phyloP scores from a whole-genome alignment of 441 rosid species.

The Dalechampia spathulata region DNA sequence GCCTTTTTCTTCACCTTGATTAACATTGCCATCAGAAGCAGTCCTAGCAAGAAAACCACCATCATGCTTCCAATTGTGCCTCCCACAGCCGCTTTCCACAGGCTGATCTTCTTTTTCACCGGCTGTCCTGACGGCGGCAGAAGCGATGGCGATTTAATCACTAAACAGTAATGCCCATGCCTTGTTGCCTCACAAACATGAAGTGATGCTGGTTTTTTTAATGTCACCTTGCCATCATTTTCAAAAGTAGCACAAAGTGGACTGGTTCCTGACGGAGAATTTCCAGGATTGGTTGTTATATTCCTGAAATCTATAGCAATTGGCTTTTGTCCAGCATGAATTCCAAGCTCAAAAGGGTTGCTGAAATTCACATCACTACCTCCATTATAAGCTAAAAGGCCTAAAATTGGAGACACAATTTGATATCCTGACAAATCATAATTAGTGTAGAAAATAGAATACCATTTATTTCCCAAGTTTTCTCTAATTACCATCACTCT shows the following conservation, averaged over 20 bases:
- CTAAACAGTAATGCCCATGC: conserved; percentile 72
- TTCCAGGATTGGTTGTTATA: neutral
- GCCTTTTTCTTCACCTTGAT: conserved; percentile 83
- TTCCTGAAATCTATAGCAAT: conserved; percentile 54
- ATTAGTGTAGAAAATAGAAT: conserved; percentile 49
- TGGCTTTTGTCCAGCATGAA: conserved; percentile 39
- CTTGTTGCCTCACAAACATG: conserved; percentile 50
- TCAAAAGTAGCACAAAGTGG: conserved; percentile 61
- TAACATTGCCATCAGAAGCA: conserved; percentile 74
- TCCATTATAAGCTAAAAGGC: conserved; percentile 66
- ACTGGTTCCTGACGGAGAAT: too few relatives aligned
- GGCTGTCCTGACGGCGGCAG: conserved; percentile 23
- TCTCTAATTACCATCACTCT: conserved; percentile 74
- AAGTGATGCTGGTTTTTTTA: conserved; percentile 41
- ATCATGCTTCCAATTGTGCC: conserved; percentile 62
- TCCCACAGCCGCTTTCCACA: conserved; percentile 82
- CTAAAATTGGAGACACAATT: conserved; percentile 70
- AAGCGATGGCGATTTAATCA: conserved; percentile 23
- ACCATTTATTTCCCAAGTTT: conserved; percentile 67
- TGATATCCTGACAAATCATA: conserved; percentile 67
- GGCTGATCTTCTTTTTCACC: conserved; percentile 44
- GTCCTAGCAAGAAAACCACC: conserved; percentile 49
- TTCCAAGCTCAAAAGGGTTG: conserved; percentile 49
- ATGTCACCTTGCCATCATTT: conserved; percentile 42
- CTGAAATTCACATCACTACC: conserved; percentile 39